A percentile compares a stretch with the other conserved stretches of the same genome.
Evolutionary conservation across 202 grass and related monocot genomes (phyloP).

Genomic region (Cymbopogon flexuosus): DNA sequence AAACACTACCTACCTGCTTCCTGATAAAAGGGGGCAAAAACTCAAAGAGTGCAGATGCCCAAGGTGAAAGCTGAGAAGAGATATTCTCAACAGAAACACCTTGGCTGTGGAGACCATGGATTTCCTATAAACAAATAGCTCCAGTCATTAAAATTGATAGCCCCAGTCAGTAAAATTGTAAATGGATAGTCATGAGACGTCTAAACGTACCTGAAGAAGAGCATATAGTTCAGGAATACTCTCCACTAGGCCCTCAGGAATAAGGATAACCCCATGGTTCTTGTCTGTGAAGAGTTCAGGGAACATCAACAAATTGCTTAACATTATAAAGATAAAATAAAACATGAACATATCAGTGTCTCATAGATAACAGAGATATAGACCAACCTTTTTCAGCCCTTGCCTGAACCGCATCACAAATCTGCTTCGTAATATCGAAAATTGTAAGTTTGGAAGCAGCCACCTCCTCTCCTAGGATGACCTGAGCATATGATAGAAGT

Average conservation of each 20-base stretch:
- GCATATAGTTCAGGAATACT: constrained; percentile 96
- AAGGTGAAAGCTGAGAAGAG: constrained; percentile 93
- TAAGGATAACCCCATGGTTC: constrained; percentile 87
- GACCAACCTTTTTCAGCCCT: constrained; percentile 66
- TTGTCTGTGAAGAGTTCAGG: constrained; percentile 56
- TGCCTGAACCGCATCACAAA: constrained; percentile 87
- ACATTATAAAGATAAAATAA: neutral
- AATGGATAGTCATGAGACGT: neutral
- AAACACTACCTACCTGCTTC: constrained; percentile 62
- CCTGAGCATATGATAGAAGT: constrained; percentile 43
- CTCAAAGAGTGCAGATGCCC: constrained; percentile 96
- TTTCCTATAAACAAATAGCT: constrained; percentile 61
- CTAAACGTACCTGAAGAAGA: constrained; percentile 62
- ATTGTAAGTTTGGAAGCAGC: constrained; percentile 93
- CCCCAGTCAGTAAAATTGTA: constrained; percentile 20
- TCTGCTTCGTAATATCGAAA: constrained; percentile 94
- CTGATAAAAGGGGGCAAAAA: constrained; percentile 94
- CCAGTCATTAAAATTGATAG: constrained; percentile 9
- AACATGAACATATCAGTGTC: constrained; percentile 8
- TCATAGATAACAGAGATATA: neutral
- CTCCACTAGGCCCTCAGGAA: constrained; percentile 97
- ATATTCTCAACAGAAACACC: constrained; percentile 86
- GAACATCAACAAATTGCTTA: constrained; percentile 4
- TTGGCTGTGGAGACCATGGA: constrained; percentile 72
- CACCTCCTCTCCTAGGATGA: constrained; percentile 95